Conservation (phyloP, 148 eudicot genomes). For the Pouteria glomerata region DNA sequence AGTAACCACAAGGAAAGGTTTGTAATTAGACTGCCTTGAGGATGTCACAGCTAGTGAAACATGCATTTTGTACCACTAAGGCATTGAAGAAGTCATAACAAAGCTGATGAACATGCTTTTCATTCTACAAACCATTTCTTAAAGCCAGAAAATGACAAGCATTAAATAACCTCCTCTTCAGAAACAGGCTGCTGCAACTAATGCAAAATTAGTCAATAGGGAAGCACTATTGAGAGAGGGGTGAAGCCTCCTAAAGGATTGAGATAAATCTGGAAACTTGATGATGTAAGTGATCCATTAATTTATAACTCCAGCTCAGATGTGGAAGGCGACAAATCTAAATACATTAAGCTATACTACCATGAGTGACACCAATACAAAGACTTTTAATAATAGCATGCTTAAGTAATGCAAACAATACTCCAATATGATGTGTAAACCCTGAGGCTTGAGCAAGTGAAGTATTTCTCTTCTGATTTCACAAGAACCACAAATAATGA, state of each 20-base stretch:
- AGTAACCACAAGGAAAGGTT: constrained; percentile 4
- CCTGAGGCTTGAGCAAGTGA: background rate
- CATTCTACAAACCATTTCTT: background rate
- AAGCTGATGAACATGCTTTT: background rate
- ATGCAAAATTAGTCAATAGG: background rate
- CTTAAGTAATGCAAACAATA: background rate
- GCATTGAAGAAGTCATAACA: background rate
- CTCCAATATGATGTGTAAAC: background rate
- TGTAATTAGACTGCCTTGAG: background rate
- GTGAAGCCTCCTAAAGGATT: too few species aligned
- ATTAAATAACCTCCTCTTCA: background rate
- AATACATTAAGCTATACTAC: background rate
- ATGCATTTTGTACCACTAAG: too few species aligned
- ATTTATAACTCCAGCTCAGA: background rate
- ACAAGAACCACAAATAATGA: background rate
- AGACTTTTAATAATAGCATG: background rate
- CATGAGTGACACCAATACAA: background rate
- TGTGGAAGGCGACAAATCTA: background rate
- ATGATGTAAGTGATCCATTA: background rate
- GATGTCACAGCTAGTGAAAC: background rate
- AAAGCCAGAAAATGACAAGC: background rate
- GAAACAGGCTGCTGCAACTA: background rate
- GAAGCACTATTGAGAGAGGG: background rate
- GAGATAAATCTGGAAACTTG: too few species aligned
- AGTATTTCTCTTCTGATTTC: background rate